Evolutionary conservation across 371 early-diverging fungal genomes (phyloP), one percentile per base, ranked within the genome.

Genomic region (Haplosporangium sp.): DNA sequence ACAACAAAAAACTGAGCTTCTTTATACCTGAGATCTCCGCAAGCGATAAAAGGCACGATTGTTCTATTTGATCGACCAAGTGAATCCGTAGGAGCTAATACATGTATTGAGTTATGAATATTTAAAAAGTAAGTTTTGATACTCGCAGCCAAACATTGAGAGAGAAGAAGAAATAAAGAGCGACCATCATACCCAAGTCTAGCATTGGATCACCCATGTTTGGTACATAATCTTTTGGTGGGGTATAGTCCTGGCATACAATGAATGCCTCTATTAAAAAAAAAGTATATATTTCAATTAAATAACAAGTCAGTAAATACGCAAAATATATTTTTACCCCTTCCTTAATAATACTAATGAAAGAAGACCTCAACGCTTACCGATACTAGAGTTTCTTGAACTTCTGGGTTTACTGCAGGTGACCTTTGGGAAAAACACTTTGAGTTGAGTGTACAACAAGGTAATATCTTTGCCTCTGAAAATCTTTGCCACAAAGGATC

Each of bases 401-500:
- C 96, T 94, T 77, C 96, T 88, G 13, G 99, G 99, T 81, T 99
- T 99, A 71, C 94, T 89, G 81, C 96, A 93, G 19, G 91, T 91
- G 6, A 99, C 99, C 0, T 84, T 84, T 17, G 90, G 87, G 86
- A 98, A 99, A 77, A 97, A 97, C 20, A 94, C 85, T 77, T 93
- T 92, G 76, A 99, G 92, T 73, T 99, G 99, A 20, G 93, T 89
- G 73, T 95, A 93, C 19, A 99, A 85, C 64, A 97, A 83, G 7
- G 95, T 92, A 35, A 96, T 93, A 74, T 98, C 98, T 74, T 94
- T 92, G 50, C 98, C 98, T 67, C 98, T 90, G 82, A 98, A 99
- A 64, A 98, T 99, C 84, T 99, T 99, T 47, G 97, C 97, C 27
- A 97, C 94, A 91, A 98, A 99, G 0, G 94, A 92, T 66, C 97